These are phyloP conservation scores for Drechslera avenae DNA, from an alignment of 2,329 filamentous ascomycete species.

Conservation along the genomic window DNA sequence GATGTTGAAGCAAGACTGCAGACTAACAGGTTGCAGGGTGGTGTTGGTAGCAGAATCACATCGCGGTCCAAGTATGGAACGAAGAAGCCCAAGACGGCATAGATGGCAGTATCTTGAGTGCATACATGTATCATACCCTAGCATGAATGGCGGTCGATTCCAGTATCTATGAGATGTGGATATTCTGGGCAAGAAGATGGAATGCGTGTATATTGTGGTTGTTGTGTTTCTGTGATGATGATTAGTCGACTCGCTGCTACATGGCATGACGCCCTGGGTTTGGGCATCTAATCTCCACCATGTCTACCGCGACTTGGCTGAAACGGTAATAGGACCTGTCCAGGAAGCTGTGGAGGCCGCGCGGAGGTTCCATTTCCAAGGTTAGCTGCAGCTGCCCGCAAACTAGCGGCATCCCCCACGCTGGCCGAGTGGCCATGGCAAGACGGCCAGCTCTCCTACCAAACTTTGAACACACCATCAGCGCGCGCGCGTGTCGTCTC, in stretches of 20 bases:
- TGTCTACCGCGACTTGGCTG: too few species aligned
- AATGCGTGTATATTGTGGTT: too few species aligned
- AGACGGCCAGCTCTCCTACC: conserved; percentile 9
- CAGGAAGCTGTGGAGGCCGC: neutral
- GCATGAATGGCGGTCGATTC: conserved; percentile 33
- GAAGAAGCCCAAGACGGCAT: conserved; percentile 84
- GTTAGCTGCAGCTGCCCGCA: conserved; percentile 1
- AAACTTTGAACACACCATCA: neutral
- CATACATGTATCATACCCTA: conserved; percentile 35
- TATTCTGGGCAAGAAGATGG: neutral
- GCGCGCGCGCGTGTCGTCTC: neutral
- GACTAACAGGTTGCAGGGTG: conserved; percentile 66
- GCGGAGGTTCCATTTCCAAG: conserved; percentile 7
- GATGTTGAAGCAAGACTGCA: neutral
- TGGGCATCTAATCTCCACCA: too few species aligned
- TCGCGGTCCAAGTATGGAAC: conserved; percentile 96
- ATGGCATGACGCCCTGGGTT: too few species aligned
- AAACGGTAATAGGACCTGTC: too few species aligned
- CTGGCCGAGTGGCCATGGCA: neutral
- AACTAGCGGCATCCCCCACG: conserved; percentile 16
- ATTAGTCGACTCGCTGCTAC: too few species aligned
- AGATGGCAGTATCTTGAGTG: conserved; percentile 19
- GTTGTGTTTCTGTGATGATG: too few species aligned
- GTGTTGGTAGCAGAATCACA: conserved; percentile 81
- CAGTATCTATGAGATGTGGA: neutral